Percentiles rank a stretch among this genome's conserved stretches.
phyloP scores from a whole-genome alignment of 768 basidiomycete genomes.

The Hemileccinum impolitum region DNA sequence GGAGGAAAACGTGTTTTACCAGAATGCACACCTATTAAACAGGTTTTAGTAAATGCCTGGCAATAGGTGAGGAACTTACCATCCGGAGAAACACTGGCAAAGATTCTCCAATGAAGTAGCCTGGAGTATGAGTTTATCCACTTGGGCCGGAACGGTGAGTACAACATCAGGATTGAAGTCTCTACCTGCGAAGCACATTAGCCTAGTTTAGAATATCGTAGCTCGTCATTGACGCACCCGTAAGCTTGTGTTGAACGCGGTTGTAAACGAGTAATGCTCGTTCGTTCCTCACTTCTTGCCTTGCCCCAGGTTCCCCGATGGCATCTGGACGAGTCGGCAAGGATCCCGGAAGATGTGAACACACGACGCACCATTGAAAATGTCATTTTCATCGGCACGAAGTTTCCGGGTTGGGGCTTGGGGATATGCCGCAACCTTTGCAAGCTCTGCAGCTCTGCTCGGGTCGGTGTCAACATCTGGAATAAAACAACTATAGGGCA shows the following conservation, averaged over 20 bases:
- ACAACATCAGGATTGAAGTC: constrained; percentile 87
- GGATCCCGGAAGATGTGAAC: background rate
- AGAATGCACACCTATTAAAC: constrained; percentile 64
- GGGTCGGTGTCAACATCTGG: constrained; percentile 46
- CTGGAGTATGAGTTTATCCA: constrained; percentile 89
- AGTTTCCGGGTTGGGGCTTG: constrained; percentile 79
- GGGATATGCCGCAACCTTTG: constrained; percentile 65
- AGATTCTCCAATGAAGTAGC: constrained; percentile 93
- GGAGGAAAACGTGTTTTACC: constrained; percentile 40
- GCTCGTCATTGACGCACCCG: constrained; percentile 47
- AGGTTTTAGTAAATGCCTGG: background rate
- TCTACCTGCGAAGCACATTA: constrained; percentile 49
- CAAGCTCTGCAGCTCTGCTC: constrained; percentile 58
- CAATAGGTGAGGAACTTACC: constrained; percentile 40
- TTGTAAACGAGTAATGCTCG: constrained; percentile 89
- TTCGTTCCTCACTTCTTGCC: constrained; percentile 87
- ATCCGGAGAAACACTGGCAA: constrained; percentile 95
- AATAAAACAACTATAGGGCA: background rate
- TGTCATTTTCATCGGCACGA: constrained; percentile 91
- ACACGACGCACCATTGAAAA: constrained; percentile 70
- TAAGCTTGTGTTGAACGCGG: constrained; percentile 92
- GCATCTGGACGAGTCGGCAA: constrained; percentile 29
- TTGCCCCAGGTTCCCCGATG: constrained; percentile 53
- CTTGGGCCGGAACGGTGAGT: constrained; percentile 77
- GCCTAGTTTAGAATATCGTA: background rate